Percentiles rank a stretch among this genome's conserved stretches.
Evolutionary conservation across 2,329 filamentous ascomycete species (phyloP).

Genomic region (Exophiala bonariae): DNA sequence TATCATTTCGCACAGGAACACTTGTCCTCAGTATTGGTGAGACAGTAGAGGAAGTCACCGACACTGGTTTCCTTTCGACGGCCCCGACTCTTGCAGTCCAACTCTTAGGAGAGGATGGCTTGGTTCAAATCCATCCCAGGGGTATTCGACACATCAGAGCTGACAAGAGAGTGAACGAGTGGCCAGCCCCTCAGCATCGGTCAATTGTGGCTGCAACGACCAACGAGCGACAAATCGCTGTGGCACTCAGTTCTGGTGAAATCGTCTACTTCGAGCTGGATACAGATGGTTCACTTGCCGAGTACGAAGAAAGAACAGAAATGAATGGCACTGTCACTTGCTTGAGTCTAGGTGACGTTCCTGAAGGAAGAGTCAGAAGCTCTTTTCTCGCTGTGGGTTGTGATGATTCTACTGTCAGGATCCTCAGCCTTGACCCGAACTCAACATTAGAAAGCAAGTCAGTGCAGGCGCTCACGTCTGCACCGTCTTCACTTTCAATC

Average conservation of each 20-base stretch:
- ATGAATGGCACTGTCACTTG: slow-evolving; percentile 96
- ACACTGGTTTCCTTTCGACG: slow-evolving; percentile 86
- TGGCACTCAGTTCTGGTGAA: slow-evolving; percentile 92
- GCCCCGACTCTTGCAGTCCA: slow-evolving; percentile 90
- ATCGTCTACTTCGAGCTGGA: slow-evolving; percentile 99
- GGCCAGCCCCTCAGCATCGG: slow-evolving; percentile 88
- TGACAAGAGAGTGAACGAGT: slow-evolving; percentile 79
- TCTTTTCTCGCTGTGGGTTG: slow-evolving; percentile 95
- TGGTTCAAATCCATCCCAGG: slow-evolving; percentile 94
- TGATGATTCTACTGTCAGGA: slow-evolving; percentile 92
- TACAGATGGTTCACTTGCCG: slow-evolving; percentile 80
- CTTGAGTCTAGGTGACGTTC: slow-evolving; percentile 89
- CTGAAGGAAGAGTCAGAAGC: slow-evolving; percentile 83
- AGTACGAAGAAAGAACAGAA: slow-evolving; percentile 92
- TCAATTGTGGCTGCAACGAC: slow-evolving; percentile 93
- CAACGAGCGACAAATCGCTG: slow-evolving; percentile 88
- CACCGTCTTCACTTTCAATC: slow-evolving; percentile 83
- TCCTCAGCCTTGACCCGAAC: slow-evolving; percentile 86
- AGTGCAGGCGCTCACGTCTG: slow-evolving; percentile 87
- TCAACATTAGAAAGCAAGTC: slow-evolving; percentile 90
- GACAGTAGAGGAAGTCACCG: slow-evolving; percentile 91
- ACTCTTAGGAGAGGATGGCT: slow-evolving; percentile 86
- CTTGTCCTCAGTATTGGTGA: slow-evolving; percentile 93
- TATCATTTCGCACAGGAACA: slow-evolving; percentile 87
- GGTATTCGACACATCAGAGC: slow-evolving; percentile 88